A percentile compares a stretch with the other conserved stretches of the same genome.
phyloP scores from a whole-genome alignment of 352 stramenopile species.

The Plasmopara muralis region DNA sequence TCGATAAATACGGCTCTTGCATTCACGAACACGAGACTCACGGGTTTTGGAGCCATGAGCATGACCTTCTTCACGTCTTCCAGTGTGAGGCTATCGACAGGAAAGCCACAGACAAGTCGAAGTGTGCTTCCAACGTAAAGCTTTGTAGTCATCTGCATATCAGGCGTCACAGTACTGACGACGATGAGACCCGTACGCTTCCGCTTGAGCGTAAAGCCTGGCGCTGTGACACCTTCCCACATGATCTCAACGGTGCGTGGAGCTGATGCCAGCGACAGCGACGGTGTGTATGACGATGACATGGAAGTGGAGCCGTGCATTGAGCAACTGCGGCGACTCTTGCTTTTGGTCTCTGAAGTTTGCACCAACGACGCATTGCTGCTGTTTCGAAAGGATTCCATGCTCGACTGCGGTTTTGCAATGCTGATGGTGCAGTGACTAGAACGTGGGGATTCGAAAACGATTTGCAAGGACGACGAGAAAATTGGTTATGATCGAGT shows the following conservation, averaged over 20 bases:
- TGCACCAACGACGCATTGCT: no score
- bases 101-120: slow-evolving; percentile 69
- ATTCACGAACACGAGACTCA: slow-evolving; percentile 78
- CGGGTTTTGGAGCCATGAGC: slow-evolving; percentile 58
- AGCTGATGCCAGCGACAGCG: slow-evolving; percentile 16
- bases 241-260: slow-evolving; percentile 63
- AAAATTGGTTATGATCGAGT: no score
- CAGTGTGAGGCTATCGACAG: slow-evolving; percentile 59
- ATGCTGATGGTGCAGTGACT: no score
- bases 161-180: slow-evolving; percentile 47
- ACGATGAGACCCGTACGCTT: slow-evolving; percentile 65
- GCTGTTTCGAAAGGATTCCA: no score
- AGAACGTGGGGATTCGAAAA: no score
- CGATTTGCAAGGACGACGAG: no score
- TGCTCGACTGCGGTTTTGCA: no score
- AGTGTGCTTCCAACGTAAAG: slow-evolving; percentile 63
- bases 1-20: slow-evolving; percentile 36
- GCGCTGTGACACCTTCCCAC: slow-evolving; percentile 45
- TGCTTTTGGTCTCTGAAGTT: background rate
- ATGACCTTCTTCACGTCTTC: slow-evolving; percentile 76
- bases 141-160: slow-evolving; percentile 20
- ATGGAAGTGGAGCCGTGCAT: slow-evolving; percentile 11
- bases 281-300: slow-evolving; percentile 4
- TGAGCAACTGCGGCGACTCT: slow-evolving; percentile 9
- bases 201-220: slow-evolving; percentile 73